Conservation (phyloP, 768 basidiomycete species). For the Gymnopilus junonius region DNA sequence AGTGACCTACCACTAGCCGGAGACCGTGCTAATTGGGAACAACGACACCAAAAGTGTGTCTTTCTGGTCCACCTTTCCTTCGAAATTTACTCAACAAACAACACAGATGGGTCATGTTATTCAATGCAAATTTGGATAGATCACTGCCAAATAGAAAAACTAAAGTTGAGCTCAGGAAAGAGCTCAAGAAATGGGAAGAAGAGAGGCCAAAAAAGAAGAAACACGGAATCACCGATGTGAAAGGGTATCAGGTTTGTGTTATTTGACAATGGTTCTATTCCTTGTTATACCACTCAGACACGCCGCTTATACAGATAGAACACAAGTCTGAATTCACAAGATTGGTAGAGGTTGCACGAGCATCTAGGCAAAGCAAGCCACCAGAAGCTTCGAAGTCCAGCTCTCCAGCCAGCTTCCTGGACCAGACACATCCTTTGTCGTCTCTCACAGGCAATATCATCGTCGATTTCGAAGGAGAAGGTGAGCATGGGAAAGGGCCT, state of each 20-base stretch:
- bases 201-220: conserved; percentile 45
- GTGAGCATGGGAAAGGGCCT: conserved; percentile 11
- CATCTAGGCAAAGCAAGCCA: conserved; percentile 21
- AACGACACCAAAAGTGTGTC: conserved; percentile 61
- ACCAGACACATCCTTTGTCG: conserved; percentile 7
- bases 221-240: conserved; percentile 39
- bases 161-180: conserved; percentile 48
- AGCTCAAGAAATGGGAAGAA: conserved; percentile 65
- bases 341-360: conserved; percentile 40
- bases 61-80: conserved; percentile 1
- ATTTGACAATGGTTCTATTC: background rate
- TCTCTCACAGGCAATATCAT: conserved; percentile 29
- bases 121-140: conserved; percentile 74
- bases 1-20: conserved; percentile 56
- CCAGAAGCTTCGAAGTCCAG: background rate
- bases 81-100: background rate
- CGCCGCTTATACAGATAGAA: conserved; percentile 33
- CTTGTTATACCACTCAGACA: background rate
- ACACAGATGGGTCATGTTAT: conserved; percentile 68
- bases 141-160: conserved; percentile 47
- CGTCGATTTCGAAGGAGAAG: conserved; percentile 39
- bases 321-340: conserved; percentile 44
- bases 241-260: conserved; percentile 25
- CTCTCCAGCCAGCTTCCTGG: background rate
- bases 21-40: conserved; percentile 52